A percentile compares a stretch with the other conserved stretches of the same genome.
phyloP scores from a whole-genome alignment of 371 early-diverging fungal species.

The Amoeboaphelidium occidentale region DNA sequence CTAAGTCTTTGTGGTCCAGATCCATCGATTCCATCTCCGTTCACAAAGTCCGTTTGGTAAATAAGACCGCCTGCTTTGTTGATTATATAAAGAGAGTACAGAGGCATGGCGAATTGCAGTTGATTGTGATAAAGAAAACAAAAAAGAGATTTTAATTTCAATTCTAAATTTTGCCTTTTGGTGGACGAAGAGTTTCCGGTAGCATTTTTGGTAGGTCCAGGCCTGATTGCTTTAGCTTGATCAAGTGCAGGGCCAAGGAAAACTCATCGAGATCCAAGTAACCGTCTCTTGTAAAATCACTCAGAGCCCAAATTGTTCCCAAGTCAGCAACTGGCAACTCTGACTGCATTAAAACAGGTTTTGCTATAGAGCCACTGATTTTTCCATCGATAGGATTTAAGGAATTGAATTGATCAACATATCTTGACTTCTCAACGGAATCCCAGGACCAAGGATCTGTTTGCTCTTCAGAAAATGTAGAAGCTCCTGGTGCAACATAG shows the following conservation, averaged over 20 bases:
- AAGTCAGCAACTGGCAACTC: conserved; percentile 26
- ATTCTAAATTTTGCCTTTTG: neutral
- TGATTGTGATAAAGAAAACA: too few relatives aligned
- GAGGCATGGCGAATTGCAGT: too few relatives aligned
- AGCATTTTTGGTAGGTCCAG: neutral
- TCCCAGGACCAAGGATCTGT: conserved; percentile 21
- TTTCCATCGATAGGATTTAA: conserved; percentile 32
- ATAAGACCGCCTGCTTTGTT: conserved; percentile 91
- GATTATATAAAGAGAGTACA: conserved; percentile 67
- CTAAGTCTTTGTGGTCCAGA: conserved; percentile 52
- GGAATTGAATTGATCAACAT: conserved; percentile 18
- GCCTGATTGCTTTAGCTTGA: neutral
- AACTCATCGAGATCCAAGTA: conserved; percentile 68
- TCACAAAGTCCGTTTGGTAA: conserved; percentile 59
- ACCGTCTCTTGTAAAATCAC: conserved; percentile 72
- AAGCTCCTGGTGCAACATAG: conserved; percentile 2
- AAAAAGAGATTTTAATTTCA: too few relatives aligned
- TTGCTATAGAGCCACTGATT: conserved; percentile 24
- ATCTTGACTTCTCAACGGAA: conserved; percentile 21
- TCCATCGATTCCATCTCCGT: conserved; percentile 7
- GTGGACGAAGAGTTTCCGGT: neutral
- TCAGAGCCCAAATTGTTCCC: conserved; percentile 47
- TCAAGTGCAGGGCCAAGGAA: conserved; percentile 26
- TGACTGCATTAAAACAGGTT: conserved; percentile 29
- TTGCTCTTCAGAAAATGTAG: neutral